Conservation (phyloP, 1,284 basidiomycete genomes). For the Crepidotus sp. region DNA sequence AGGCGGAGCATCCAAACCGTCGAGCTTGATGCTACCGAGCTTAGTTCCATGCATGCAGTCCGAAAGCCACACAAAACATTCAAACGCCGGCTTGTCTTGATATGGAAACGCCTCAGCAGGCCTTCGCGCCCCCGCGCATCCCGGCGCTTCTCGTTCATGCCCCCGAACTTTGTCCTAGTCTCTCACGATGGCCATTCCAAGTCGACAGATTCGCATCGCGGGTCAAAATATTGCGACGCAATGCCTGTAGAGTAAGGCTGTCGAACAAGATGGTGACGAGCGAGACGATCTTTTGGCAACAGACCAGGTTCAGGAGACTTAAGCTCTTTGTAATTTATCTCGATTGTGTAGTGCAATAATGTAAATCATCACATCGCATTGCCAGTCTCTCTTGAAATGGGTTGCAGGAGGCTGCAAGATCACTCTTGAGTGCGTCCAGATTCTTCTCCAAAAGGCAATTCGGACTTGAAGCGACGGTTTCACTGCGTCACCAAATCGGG, state of each 20-base stretch:
- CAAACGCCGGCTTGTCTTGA: constrained; percentile 21
- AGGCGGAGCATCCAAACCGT: no score
- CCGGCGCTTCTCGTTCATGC: constrained; percentile 27
- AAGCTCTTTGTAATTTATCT: no score
- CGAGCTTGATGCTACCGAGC: background rate
- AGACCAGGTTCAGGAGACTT: background rate
- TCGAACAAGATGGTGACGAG: no score
- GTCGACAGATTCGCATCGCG: constrained; percentile 7
- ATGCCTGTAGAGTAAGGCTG: background rate
- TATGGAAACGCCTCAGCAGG: constrained; percentile 25
- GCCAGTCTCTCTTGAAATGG: no score
- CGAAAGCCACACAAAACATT: constrained; percentile 16
- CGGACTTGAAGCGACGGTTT: no score
- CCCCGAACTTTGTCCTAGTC: constrained; percentile 23
- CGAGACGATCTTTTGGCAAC: no score
- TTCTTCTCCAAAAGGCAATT: no score
- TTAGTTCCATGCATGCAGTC: background rate
- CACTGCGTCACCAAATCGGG: no score
- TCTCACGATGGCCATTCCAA: constrained; percentile 3
- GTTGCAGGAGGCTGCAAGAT: no score
- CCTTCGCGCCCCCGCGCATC: constrained; percentile 20
- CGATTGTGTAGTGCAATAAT: no score
- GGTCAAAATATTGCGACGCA: constrained; percentile 6
- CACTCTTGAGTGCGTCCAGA: no score
- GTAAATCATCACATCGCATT: no score